Percentiles rank a stretch among this genome's conserved stretches.
Conservation (phyloP, 2,329 filamentous ascomycete genomes). For the Hymenotorrendiella dingleyae region DNA sequence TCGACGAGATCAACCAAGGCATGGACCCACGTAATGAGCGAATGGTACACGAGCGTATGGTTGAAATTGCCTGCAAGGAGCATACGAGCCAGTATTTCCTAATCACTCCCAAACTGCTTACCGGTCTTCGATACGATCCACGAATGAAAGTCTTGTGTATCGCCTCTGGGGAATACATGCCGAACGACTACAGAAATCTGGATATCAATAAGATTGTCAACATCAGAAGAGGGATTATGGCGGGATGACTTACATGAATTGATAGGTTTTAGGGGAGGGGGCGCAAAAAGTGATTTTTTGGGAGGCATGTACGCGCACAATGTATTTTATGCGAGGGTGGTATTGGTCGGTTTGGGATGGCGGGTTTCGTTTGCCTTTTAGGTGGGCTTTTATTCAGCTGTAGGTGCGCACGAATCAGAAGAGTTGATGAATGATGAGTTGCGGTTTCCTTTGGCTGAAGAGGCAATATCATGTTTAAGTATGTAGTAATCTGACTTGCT, state of each 20-base stretch:
- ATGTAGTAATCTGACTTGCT: no score
- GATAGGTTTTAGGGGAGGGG: neutral
- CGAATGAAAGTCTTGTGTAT: conserved; percentile 95
- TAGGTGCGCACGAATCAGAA: no score
- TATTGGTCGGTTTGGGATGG: no score
- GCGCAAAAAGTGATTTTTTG: neutral
- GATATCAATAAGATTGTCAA: conserved; percentile 27
- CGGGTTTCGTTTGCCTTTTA: no score
- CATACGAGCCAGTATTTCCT: conserved; percentile 86
- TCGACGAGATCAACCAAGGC: conserved; percentile 99
- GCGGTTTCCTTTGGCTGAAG: no score
- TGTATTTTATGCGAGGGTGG: no score
- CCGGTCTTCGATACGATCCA: conserved; percentile 75
- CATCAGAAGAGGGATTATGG: conserved; percentile 24
- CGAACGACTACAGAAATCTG: conserved; percentile 36
- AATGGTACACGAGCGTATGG: conserved; percentile 96
- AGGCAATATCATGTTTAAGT: no score
- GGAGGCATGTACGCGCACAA: neutral
- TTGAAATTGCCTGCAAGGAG: conserved; percentile 88
- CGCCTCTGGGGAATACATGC: conserved; percentile 75
- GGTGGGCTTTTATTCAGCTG: no score
- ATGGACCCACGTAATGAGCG: conserved; percentile 99
- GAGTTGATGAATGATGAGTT: no score
- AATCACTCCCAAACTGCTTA: conserved; percentile 92
- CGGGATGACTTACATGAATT: conserved; percentile 5